These are phyloP conservation scores for Penicillium corylophilum DNA, from an alignment of 2,329 filamentous ascomycete species.

Conservation along the genomic window DNA sequence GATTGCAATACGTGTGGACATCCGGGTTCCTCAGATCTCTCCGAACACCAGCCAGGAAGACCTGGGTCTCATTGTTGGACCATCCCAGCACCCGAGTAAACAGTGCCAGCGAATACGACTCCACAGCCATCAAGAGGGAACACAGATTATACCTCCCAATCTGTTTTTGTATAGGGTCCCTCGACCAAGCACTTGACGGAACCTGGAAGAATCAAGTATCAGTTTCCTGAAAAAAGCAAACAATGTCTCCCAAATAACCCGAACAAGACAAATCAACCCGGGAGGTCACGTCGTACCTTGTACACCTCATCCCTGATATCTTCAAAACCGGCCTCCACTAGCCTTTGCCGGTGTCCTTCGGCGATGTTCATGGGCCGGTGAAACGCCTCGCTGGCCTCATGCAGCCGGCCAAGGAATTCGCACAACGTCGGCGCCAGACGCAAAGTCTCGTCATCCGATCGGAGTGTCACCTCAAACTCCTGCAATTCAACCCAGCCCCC, in stretches of 20 bases:
- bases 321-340: conserved; percentile 55
- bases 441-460: conserved; percentile 31
- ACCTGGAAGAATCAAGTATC: conserved; percentile 29
- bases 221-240: background rate
- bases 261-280: background rate
- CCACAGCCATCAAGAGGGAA: conserved; percentile 31
- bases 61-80: conserved; percentile 38
- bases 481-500: conserved; percentile 55
- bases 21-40: conserved; percentile 37
- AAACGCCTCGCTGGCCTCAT: conserved; percentile 31
- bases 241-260: background rate
- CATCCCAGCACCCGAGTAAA: conserved; percentile 37
- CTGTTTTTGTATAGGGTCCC: conserved; percentile 46
- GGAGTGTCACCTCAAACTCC: conserved; percentile 30
- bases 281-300: conserved; percentile 30
- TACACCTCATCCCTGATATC: conserved; percentile 51
- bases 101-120: conserved; percentile 32
- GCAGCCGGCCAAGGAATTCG: conserved; percentile 28
- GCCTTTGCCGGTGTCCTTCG: conserved; percentile 40
- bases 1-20: conserved; percentile 38
- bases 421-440: conserved; percentile 25
- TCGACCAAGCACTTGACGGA: conserved; percentile 52
- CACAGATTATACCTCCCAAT: conserved; percentile 37
- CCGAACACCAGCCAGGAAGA: conserved; percentile 40
- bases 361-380: conserved; percentile 37